A percentile compares a stretch with the other conserved stretches of the same genome.
Conservation (phyloP, 2,329 filamentous ascomycete species). For the Talaromyces sp. region DNA sequence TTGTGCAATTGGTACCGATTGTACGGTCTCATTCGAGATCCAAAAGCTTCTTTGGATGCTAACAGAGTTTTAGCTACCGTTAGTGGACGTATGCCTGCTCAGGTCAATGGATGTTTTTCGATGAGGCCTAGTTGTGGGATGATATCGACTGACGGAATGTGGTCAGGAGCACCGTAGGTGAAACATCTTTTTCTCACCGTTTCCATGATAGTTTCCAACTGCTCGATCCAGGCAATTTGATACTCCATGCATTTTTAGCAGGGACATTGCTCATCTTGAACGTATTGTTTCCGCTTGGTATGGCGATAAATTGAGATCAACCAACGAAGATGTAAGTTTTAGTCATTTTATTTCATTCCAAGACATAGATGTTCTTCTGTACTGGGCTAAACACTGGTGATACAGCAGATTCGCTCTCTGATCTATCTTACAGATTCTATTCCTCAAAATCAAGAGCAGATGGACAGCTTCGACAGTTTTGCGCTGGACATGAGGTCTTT, state of each 20-base stretch:
- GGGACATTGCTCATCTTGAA: not conserved
- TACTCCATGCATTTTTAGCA: not conserved
- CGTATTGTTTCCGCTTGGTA: not conserved
- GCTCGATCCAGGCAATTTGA: not conserved
- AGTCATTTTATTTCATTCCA: not conserved
- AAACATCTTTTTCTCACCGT: not conserved
- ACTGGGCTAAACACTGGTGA: not conserved
- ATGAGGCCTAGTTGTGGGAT: not conserved
- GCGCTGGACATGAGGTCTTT: not conserved
- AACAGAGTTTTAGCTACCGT: not conserved
- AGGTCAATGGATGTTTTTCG: not conserved
- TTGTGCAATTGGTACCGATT: constrained; percentile 8
- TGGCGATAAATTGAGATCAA: not conserved
- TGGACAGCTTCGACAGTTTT: not conserved
- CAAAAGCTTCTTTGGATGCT: not conserved
- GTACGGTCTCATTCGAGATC: not conserved
- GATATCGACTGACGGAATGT: not conserved
- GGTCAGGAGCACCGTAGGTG: not conserved
- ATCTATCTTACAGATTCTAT: not conserved
- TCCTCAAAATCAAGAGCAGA: not conserved
- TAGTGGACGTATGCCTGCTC: not conserved
- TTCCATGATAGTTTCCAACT: too few species aligned
- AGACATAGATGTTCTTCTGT: not conserved
- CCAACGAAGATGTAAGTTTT: not conserved
- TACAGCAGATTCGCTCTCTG: not conserved